These are phyloP conservation scores for Colletotrichum sp. DNA, from an alignment of 2,329 filamentous ascomycete genomes.

Conservation along the genomic window DNA sequence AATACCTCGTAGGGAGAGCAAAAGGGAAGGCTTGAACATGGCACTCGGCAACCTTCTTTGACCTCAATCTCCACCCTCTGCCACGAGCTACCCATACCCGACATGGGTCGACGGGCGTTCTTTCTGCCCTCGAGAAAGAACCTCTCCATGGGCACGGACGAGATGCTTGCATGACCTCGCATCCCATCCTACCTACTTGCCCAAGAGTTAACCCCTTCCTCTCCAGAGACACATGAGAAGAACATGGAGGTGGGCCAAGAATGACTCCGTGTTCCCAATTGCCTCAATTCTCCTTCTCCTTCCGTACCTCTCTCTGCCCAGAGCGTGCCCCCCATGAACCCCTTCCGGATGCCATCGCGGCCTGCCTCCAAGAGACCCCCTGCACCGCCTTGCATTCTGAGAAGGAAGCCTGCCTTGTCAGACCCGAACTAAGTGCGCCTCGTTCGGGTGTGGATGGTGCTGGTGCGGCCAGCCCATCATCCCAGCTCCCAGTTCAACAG, in stretches of 20 bases:
- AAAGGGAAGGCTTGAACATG: neutral
- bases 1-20: neutral
- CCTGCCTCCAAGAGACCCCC: neutral
- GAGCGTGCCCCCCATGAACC: neutral
- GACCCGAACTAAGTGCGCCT: slow-evolving; percentile 16
- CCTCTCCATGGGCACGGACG: neutral
- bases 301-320: neutral
- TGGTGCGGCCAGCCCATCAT: neutral
- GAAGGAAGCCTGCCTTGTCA: slow-evolving; percentile 20
- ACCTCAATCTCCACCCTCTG: neutral
- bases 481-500: neutral
- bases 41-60: neutral
- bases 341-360: slow-evolving; percentile 1
- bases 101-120: neutral
- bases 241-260: slow-evolving; percentile 2
- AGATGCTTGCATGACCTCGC: neutral
- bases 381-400: slow-evolving; percentile 16
- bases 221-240: neutral
- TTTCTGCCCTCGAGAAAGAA: neutral
- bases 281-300: neutral
- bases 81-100: neutral
- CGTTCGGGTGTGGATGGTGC: slow-evolving; percentile 3
- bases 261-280: neutral
- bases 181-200: neutral
- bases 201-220: no score